Conservation (phyloP, 1,284 basidiomycete species). For the Athelia sp. region DNA sequence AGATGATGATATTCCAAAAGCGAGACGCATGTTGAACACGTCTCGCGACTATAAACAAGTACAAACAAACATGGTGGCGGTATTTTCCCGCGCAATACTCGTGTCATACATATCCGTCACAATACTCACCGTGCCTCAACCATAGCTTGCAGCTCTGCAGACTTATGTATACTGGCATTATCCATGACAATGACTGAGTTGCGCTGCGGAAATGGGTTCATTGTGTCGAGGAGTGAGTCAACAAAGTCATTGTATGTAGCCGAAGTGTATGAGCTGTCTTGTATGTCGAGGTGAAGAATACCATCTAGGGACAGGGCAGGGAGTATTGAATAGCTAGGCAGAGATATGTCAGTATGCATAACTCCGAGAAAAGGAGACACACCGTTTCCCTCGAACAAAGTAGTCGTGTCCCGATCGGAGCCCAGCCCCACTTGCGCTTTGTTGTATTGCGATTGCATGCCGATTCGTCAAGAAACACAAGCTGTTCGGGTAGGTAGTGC, state of each 20-base stretch:
- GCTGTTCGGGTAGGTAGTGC: constrained; percentile 4
- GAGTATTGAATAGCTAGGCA: constrained; percentile 14
- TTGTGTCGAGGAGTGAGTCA: constrained; percentile 16
- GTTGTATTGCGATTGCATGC: constrained; percentile 8
- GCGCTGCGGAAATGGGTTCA: constrained; percentile 22
- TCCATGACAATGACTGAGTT: constrained; percentile 32
- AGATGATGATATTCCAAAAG: too few relatives aligned
- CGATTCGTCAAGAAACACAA: constrained; percentile 13
- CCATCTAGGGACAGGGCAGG: constrained; percentile 19
- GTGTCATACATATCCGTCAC: background rate
- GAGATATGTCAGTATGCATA: background rate
- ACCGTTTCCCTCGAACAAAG: constrained; percentile 11
- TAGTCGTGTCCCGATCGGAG: constrained; percentile 6
- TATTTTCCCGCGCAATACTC: too few relatives aligned
- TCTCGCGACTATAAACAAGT: too few relatives aligned
- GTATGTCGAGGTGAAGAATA: constrained; percentile 17
- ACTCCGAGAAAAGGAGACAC: background rate
- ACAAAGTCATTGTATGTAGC: constrained; percentile 19
- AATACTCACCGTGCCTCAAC: constrained; percentile 21
- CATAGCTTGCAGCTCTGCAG: constrained; percentile 21
- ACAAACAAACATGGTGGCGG: too few relatives aligned
- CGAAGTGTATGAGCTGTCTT: constrained; percentile 11
- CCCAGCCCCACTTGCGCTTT: constrained; percentile 6
- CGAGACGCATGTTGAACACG: too few relatives aligned
- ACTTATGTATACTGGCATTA: constrained; percentile 27